Evolutionary conservation across 495 filamentous ascomycete species (phyloP).

Genomic region (Lichenothelia convexa): DNA sequence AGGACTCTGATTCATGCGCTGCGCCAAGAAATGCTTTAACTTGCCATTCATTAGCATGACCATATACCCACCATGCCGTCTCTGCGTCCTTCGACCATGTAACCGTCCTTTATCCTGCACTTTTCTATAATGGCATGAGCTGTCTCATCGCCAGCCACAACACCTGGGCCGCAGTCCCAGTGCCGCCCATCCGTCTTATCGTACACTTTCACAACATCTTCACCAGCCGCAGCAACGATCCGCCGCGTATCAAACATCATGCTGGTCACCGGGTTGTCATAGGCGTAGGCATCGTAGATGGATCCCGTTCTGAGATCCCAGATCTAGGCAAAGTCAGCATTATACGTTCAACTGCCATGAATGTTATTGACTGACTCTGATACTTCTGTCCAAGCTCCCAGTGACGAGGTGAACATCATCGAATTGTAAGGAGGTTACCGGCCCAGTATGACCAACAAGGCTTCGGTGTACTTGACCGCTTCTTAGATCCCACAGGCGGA

Average conservation of each 20-base stretch:
- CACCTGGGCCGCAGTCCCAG: slow-evolving; percentile 89
- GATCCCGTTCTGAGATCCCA: slow-evolving; percentile 96
- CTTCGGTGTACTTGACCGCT: slow-evolving; percentile 93
- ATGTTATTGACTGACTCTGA: slow-evolving; percentile 50
- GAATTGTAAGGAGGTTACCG: slow-evolving; percentile 89
- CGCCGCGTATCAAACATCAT: slow-evolving; percentile 95
- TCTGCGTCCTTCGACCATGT: slow-evolving; percentile 73
- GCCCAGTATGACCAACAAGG: slow-evolving; percentile 88
- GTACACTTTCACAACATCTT: slow-evolving; percentile 90
- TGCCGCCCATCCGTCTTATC: slow-evolving; percentile 91
- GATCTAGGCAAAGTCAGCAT: slow-evolving; percentile 41
- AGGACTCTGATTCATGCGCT: too few relatives aligned
- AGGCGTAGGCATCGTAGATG: slow-evolving; percentile 91
- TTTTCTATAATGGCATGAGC: slow-evolving; percentile 57
- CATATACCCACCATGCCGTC: slow-evolving; percentile 84
- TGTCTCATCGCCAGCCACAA: slow-evolving; percentile 40
- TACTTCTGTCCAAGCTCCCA: slow-evolving; percentile 81
- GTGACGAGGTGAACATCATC: slow-evolving; percentile 92
- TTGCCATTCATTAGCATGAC: slow-evolving; percentile 42
- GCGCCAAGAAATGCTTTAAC: background rate
- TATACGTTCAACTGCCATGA: background rate
- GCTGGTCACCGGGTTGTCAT: slow-evolving; percentile 79
- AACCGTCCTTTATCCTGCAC: slow-evolving; percentile 86
- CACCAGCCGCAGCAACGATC: slow-evolving; percentile 79
- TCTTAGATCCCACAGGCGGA: slow-evolving; percentile 88